phyloP scores from a whole-genome alignment of 1,284 basidiomycete genomes.

The Cryptococcus neoformans region DNA sequence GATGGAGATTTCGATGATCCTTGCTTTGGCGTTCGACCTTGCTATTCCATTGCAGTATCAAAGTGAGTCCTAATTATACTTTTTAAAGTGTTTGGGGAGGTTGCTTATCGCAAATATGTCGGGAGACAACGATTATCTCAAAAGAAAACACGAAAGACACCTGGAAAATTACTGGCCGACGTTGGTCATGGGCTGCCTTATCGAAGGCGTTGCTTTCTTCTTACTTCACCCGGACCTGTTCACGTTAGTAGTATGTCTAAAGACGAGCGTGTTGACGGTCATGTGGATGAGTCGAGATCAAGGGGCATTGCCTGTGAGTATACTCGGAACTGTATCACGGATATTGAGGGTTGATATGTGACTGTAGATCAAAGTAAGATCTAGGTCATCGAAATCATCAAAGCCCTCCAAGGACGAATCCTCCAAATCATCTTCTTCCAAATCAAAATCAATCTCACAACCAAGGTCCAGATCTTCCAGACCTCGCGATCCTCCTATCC shows the following conservation, averaged over 20 bases:
- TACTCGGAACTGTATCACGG: neutral
- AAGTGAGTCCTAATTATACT: constrained; percentile 13
- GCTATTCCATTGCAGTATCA: constrained; percentile 31
- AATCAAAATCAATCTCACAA: neutral
- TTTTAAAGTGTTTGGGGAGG: neutral
- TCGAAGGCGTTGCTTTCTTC: constrained; percentile 21
- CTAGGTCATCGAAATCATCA: neutral
- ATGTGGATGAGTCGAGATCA: constrained; percentile 22
- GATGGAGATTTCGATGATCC: constrained; percentile 21
- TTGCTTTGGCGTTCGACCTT: constrained; percentile 25
- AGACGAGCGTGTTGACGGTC: constrained; percentile 18
- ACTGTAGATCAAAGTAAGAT: neutral
- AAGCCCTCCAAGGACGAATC: neutral
- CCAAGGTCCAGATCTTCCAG: neutral
- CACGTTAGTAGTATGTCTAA: constrained; percentile 31
- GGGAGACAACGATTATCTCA: constrained; percentile 14
- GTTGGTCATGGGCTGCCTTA: constrained; percentile 17
- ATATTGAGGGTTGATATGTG: neutral
- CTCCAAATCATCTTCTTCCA: neutral
- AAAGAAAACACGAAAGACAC: constrained; percentile 12
- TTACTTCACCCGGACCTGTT: constrained; percentile 29
- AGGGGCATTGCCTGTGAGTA: constrained; percentile 22
- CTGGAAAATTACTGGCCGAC: constrained; percentile 29
- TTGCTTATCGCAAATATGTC: neutral
- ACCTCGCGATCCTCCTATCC: neutral